Conservation (phyloP, 106 monocot species). For the Triglochin maritima region DNA sequence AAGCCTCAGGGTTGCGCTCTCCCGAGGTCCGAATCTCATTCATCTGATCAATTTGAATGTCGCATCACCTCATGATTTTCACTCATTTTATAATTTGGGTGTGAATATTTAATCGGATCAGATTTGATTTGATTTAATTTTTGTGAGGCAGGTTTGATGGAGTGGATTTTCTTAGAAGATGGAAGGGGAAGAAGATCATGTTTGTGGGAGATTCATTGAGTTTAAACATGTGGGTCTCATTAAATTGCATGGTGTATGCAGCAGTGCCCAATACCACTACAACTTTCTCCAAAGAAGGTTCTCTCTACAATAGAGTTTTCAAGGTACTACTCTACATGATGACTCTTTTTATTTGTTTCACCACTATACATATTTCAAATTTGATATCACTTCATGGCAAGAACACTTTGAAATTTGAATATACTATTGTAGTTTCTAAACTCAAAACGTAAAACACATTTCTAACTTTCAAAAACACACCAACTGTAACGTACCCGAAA, state of each 20-base stretch:
- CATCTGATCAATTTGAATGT: not conserved
- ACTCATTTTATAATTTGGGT: too few relatives aligned
- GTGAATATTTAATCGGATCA: too few relatives aligned
- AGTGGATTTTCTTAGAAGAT: slow-evolving; percentile 19
- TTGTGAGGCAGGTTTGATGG: slow-evolving; percentile 30
- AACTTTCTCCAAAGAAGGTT: not conserved
- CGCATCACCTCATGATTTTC: too few relatives aligned
- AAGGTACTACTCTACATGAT: not conserved
- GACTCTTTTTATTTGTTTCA: not conserved
- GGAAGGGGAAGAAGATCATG: slow-evolving; percentile 35
- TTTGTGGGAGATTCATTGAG: slow-evolving; percentile 49
- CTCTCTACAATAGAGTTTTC: too few relatives aligned
- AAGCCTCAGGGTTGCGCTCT: slow-evolving; percentile 43
- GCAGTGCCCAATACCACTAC: slow-evolving; percentile 16
- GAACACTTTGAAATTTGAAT: too few relatives aligned
- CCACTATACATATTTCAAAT: too few relatives aligned
- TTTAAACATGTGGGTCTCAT: slow-evolving; percentile 27
- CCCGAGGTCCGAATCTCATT: slow-evolving; percentile 33
- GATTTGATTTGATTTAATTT: not conserved
- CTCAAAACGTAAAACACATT: too few relatives aligned
- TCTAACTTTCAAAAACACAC: too few relatives aligned
- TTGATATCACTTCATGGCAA: too few relatives aligned
- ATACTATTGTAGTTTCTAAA: too few relatives aligned
- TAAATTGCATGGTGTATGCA: slow-evolving; percentile 38
- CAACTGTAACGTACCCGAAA: too few relatives aligned